Percentiles rank a stretch among this genome's conserved stretches.
phyloP scores from a whole-genome alignment of 768 basidiomycete genomes.

The Kwoniella botswanensis region DNA sequence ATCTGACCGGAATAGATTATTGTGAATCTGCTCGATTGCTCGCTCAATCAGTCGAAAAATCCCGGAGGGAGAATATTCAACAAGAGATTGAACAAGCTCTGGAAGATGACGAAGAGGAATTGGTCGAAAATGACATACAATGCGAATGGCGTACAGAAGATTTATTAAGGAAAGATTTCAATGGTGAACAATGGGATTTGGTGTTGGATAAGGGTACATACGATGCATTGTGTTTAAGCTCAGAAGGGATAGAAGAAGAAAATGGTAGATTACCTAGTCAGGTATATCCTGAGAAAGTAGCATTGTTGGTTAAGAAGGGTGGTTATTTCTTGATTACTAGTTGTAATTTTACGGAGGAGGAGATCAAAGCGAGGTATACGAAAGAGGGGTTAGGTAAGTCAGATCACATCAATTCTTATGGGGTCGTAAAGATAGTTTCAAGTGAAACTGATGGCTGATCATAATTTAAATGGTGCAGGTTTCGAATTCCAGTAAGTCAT shows the following conservation, averaged over 20 bases:
- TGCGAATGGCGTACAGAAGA: constrained; percentile 48
- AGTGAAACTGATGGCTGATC: neutral
- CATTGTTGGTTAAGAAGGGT: constrained; percentile 53
- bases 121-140: constrained; percentile 29
- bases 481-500: constrained; percentile 45
- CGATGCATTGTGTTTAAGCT: constrained; percentile 59
- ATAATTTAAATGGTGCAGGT: constrained; percentile 24
- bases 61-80: constrained; percentile 26
- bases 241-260: constrained; percentile 41
- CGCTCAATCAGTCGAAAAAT: constrained; percentile 44
- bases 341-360: constrained; percentile 61
- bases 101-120: constrained; percentile 17
- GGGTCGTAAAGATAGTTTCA: too few species aligned
- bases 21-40: constrained; percentile 56
- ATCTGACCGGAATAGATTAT: constrained; percentile 60
- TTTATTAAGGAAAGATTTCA: constrained; percentile 43
- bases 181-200: constrained; percentile 57
- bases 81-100: constrained; percentile 38
- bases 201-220: constrained; percentile 61
- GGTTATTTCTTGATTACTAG: constrained; percentile 61
- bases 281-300: constrained; percentile 57
- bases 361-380: constrained; percentile 56
- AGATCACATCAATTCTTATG: neutral
- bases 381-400: constrained; percentile 49
- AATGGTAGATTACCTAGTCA: constrained; percentile 48